A percentile compares a stretch with the other conserved stretches of the same genome.
Conservation (phyloP, 2,329 filamentous ascomycete species). For the Phaeomoniella chlamydospora region DNA sequence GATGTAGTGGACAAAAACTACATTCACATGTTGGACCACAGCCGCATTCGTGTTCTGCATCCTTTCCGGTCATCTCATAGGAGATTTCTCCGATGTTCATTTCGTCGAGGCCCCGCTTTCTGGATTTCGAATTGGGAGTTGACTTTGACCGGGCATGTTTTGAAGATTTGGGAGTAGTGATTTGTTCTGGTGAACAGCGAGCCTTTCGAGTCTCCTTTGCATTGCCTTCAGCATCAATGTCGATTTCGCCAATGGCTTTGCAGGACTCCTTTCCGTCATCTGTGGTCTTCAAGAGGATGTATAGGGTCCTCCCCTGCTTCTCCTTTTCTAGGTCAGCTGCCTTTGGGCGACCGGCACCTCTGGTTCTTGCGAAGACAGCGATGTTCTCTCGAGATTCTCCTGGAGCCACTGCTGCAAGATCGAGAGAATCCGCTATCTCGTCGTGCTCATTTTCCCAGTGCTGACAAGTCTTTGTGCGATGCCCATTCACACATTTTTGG, state of each 20-base stretch:
- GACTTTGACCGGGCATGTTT: background rate
- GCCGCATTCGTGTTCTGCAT: slow-evolving; percentile 7
- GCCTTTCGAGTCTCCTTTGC: background rate
- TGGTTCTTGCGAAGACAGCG: background rate
- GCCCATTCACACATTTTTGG: slow-evolving; percentile 11
- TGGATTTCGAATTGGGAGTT: background rate
- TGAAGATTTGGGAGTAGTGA: background rate
- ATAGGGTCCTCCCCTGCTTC: background rate
- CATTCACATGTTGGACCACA: slow-evolving; percentile 12
- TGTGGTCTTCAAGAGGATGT: background rate
- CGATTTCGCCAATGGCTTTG: background rate
- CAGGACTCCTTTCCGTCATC: background rate
- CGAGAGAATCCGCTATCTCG: background rate
- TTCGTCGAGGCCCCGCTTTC: background rate
- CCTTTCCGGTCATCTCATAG: background rate
- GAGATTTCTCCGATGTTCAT: background rate
- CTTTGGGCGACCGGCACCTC: background rate
- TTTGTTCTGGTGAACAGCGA: background rate
- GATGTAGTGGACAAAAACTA: slow-evolving; percentile 13
- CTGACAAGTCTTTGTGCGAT: slow-evolving; percentile 10
- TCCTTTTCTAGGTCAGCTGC: background rate
- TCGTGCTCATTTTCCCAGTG: slow-evolving; percentile 7
- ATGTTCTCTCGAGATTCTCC: background rate
- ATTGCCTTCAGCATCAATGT: background rate
- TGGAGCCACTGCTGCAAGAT: background rate